Conservation (phyloP, 2,329 filamentous ascomycete genomes). For the Catunica adiposa region DNA sequence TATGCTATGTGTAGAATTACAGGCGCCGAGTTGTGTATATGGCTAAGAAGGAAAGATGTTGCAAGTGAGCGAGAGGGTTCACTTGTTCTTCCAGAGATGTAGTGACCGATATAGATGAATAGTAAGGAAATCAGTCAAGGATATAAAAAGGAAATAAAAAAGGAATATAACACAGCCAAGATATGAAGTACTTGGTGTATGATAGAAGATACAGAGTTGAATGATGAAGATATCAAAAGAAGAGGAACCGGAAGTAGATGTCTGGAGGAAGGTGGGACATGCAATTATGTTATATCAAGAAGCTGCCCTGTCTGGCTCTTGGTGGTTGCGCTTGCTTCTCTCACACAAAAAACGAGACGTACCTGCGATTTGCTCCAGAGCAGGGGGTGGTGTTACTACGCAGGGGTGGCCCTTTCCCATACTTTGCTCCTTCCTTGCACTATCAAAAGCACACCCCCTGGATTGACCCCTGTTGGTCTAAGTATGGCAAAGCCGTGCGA, state of each 20-base stretch:
- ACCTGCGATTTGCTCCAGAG: background rate
- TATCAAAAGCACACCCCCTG: background rate
- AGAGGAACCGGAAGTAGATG: background rate
- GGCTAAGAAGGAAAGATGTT: background rate
- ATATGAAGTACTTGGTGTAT: background rate
- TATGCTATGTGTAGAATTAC: background rate
- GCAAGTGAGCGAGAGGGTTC: constrained; percentile 2
- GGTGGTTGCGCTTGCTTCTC: background rate
- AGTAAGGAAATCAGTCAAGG: constrained; percentile 3
- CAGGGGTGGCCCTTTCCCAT: background rate
- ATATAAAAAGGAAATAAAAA: background rate
- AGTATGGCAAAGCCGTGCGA: background rate
- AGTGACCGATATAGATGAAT: constrained; percentile 7
- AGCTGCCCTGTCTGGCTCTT: background rate
- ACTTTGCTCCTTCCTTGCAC: background rate
- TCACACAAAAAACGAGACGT: background rate
- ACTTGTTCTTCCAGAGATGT: constrained; percentile 10
- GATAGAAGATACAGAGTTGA: background rate
- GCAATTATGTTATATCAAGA: constrained; percentile 7
- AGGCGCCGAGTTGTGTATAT: background rate
- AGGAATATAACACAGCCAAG: background rate
- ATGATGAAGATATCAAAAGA: background rate
- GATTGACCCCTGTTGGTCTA: background rate
- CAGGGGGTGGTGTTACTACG: background rate
- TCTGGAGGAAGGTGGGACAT: background rate